phyloP scores from a whole-genome alignment of 805 yeast species.

The Pichia californica region DNA sequence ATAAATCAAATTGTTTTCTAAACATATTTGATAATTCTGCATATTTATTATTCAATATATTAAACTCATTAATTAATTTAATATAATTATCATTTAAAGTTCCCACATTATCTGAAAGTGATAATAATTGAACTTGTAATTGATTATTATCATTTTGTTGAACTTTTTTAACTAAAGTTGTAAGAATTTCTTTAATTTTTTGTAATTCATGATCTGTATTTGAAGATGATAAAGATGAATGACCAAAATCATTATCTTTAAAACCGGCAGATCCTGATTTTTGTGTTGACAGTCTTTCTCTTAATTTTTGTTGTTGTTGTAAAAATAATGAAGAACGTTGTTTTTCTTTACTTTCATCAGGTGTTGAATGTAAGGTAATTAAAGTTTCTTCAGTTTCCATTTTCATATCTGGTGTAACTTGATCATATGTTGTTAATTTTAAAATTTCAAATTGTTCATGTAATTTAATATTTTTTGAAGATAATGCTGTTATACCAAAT shows the following conservation, averaged over 20 bases:
- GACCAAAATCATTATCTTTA: no score
- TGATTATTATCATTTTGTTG: constrained; percentile 1
- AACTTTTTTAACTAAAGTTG: background rate
- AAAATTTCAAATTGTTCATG: constrained; percentile 63
- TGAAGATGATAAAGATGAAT: no score
- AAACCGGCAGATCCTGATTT: background rate
- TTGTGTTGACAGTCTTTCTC: constrained; percentile 9
- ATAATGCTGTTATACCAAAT: constrained; percentile 49
- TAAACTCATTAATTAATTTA: constrained; percentile 4
- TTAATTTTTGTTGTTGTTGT: constrained; percentile 17
- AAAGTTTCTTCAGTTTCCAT: constrained; percentile 20
- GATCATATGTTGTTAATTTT: constrained; percentile 48
- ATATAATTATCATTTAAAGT: constrained; percentile 6
- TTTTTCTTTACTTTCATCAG: background rate
- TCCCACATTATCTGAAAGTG: constrained; percentile 5
- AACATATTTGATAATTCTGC: constrained; percentile 10
- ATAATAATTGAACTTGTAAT: constrained; percentile 6
- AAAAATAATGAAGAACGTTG: constrained; percentile 10
- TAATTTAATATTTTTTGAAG: constrained; percentile 28
- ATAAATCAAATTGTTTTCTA: constrained; percentile 11
- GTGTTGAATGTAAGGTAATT: constrained; percentile 20
- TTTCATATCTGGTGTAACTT: constrained; percentile 29
- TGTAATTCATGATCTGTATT: background rate
- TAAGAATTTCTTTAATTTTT: constrained; percentile 8
- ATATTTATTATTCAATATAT: constrained; percentile 8